Percentiles rank a stretch among this genome's conserved stretches.
Conservation (phyloP, 192 early-diverging fungal species). For the Diversispora eburnea region DNA sequence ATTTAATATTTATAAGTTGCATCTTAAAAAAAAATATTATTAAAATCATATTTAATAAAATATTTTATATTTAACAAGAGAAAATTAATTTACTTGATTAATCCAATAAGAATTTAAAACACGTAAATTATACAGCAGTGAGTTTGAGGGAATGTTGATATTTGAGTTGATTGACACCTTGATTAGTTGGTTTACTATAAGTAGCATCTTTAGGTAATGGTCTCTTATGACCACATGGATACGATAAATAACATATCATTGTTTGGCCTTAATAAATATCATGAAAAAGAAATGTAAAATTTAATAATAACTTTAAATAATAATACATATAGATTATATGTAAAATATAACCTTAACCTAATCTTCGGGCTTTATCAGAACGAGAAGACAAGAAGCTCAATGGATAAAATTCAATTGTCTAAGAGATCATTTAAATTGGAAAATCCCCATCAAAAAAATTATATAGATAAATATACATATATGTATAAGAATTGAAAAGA, state of each 20-base stretch:
- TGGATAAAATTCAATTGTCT: constrained; percentile 99
- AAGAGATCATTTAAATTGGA: not conserved
- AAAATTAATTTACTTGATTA: constrained; percentile 59
- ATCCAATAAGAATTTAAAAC: constrained; percentile 99
- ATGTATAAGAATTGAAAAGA: too few relatives aligned
- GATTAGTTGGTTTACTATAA: constrained; percentile 96
- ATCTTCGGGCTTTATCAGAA: constrained; percentile 98
- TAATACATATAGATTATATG: too few relatives aligned
- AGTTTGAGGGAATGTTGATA: constrained; percentile 91
- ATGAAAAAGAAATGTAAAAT: too few relatives aligned
- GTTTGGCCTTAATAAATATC: constrained; percentile 91
- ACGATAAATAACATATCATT: constrained; percentile 98
- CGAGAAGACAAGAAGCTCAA: constrained; percentile 96
- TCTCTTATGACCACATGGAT: constrained; percentile 97
- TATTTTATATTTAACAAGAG: too few relatives aligned
- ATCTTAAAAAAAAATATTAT: too few relatives aligned
- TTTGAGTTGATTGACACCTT: constrained; percentile 99
- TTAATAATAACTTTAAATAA: too few relatives aligned
- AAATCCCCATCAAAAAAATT: not conserved
- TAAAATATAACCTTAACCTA: too few relatives aligned
- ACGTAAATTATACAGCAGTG: constrained; percentile 95
- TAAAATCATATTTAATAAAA: too few relatives aligned
- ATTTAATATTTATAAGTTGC: constrained; percentile 91
- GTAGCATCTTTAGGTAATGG: constrained; percentile 96
- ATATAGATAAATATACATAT: not conserved